These are phyloP conservation scores for Entonaema liquescens DNA, from an alignment of 495 filamentous ascomycete genomes.

Conservation along the genomic window DNA sequence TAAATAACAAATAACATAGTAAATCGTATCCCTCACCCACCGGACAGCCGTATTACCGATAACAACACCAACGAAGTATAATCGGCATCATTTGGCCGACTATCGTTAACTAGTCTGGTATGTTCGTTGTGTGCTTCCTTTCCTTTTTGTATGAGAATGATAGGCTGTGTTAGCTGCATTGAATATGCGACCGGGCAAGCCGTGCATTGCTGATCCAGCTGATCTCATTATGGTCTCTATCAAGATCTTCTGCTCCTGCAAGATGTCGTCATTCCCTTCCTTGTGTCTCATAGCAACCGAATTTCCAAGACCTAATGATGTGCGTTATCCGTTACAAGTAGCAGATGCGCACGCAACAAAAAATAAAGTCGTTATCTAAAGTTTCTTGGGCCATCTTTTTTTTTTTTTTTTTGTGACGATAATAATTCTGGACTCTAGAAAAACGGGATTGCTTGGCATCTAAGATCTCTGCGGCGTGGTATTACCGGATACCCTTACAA, in stretches of 20 bases:
- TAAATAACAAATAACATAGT: too few relatives aligned
- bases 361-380: not conserved
- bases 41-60: not conserved
- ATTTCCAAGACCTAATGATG: not conserved
- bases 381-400: not conserved
- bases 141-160: not conserved
- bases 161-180: not conserved
- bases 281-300: not conserved
- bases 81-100: not conserved
- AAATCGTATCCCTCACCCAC: not conserved
- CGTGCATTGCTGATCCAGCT: slow-evolving; percentile 6
- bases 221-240: not conserved
- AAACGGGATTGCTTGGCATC: not conserved
- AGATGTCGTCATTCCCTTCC: not conserved
- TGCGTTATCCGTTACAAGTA: not conserved
- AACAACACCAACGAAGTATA: not conserved
- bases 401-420: not conserved
- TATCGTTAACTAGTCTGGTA: not conserved
- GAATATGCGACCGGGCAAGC: not conserved
- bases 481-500: not conserved
- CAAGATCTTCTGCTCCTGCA: not conserved
- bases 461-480: slow-evolving; percentile 3
- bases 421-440: not conserved
- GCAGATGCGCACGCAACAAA: not conserved
- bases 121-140: not conserved